phyloP scores from a whole-genome alignment of 1,139 yeast genomes.

The Hyphopichia wangnamkhiaoensis region DNA sequence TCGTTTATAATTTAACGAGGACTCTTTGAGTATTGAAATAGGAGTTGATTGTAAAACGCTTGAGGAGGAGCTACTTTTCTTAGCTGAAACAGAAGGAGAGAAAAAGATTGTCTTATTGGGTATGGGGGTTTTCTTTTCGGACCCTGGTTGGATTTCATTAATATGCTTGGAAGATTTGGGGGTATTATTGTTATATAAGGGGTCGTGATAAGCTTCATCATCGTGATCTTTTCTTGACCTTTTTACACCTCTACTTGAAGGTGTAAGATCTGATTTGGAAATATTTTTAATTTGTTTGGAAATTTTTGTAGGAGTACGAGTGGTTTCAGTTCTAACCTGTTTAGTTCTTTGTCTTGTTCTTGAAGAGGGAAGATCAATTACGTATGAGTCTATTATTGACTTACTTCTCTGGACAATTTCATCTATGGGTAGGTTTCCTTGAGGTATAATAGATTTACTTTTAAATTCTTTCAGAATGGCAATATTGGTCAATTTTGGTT shows the following conservation, averaged over 20 bases:
- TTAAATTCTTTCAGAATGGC: constrained; percentile 1
- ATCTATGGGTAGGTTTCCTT: constrained; percentile 27
- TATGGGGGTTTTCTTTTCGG: constrained; percentile 28
- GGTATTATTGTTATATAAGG: neutral
- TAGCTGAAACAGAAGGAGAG: constrained; percentile 29
- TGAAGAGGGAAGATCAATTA: constrained; percentile 19
- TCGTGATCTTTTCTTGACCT: constrained; percentile 10
- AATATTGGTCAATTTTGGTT: constrained; percentile 13
- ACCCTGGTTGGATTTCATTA: constrained; percentile 14
- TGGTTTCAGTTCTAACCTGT: neutral
- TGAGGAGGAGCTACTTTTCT: constrained; percentile 14
- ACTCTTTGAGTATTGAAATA: constrained; percentile 19
- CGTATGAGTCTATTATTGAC: constrained; percentile 16
- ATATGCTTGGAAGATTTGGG: neutral
- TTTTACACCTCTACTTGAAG: constrained; percentile 10
- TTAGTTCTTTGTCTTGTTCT: constrained; percentile 3
- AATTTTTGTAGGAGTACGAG: constrained; percentile 2
- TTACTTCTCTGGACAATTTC: constrained; percentile 27
- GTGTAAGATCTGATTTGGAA: no score
- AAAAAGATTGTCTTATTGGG: constrained; percentile 33
- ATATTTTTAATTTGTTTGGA: constrained; percentile 3
- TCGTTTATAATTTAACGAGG: constrained; percentile 6
- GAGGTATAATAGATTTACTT: constrained; percentile 10
- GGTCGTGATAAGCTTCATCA: constrained; percentile 4
- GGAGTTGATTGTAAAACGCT: constrained; percentile 26